phyloP scores from a whole-genome alignment of 2,329 filamentous ascomycete species.

The Arachnomyces sp. region DNA sequence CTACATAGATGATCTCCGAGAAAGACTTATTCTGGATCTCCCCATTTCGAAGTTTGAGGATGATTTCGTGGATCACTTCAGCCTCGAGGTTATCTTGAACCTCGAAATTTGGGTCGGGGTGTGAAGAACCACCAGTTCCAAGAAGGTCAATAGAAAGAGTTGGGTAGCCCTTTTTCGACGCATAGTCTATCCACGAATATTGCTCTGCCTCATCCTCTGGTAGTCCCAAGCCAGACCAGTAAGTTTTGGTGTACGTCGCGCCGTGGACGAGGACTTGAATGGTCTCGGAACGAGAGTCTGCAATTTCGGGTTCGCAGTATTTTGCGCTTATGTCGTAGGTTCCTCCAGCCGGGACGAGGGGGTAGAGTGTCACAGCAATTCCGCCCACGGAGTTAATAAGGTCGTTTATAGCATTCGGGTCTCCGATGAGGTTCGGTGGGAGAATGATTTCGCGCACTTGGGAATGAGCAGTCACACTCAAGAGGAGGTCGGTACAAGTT shows the following conservation, averaged over 20 bases:
- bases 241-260: constrained; percentile 6
- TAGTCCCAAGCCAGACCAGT: constrained; percentile 7
- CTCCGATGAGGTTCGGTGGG: not conserved
- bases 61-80: constrained; percentile 6
- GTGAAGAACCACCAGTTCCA: constrained; percentile 12
- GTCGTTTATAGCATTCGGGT: not conserved
- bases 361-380: not conserved
- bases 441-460: not conserved
- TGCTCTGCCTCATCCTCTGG: constrained; percentile 2
- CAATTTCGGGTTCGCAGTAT: constrained; percentile 6
- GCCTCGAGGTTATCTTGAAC: constrained; percentile 8
- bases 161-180: constrained; percentile 12
- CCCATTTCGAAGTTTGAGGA: constrained; percentile 3
- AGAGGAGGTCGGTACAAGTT: not conserved
- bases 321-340: constrained; percentile 4
- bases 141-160: constrained; percentile 16
- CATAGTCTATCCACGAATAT: constrained; percentile 12
- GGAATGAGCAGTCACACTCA: not conserved
- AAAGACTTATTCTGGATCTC: constrained; percentile 7
- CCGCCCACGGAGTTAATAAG: not conserved
- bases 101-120: constrained; percentile 12
- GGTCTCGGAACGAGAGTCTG: constrained; percentile 1
- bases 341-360: not conserved
- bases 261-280: constrained; percentile 8
- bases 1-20: constrained; percentile 7